Evolutionary conservation across 306 rosid species (phyloP).

Genomic region (Medicago lupulina): DNA sequence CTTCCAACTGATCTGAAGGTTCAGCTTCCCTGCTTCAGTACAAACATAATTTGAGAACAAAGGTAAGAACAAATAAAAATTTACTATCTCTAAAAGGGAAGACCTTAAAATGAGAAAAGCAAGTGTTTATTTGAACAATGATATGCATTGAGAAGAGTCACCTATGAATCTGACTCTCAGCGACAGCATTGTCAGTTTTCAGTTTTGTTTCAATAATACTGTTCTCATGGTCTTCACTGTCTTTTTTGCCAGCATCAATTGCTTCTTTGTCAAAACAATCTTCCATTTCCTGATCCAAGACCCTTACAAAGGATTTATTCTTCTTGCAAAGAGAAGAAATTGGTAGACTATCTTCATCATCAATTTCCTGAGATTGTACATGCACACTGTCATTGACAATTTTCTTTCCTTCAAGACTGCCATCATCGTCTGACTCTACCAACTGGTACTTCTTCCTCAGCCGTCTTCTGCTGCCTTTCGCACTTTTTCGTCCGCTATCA

Average conservation of each 20-base stretch:
- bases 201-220: slow-evolving; percentile 34
- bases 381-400: slow-evolving; percentile 15
- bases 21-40: slow-evolving; percentile 44
- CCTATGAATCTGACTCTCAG: slow-evolving; percentile 51
- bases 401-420: slow-evolving; percentile 37
- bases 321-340: slow-evolving; percentile 62
- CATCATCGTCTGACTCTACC: slow-evolving; percentile 64
- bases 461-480: slow-evolving; percentile 43
- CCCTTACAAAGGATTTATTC: slow-evolving; percentile 41
- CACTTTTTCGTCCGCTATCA: slow-evolving; percentile 45
- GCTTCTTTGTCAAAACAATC: slow-evolving; percentile 37
- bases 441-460: slow-evolving; percentile 63
- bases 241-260: slow-evolving; percentile 47
- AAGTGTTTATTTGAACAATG: slow-evolving; percentile 2
- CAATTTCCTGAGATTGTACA: slow-evolving; percentile 45
- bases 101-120: slow-evolving; percentile 20
- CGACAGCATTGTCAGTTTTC: slow-evolving; percentile 40
- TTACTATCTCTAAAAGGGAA: neutral
- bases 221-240: slow-evolving; percentile 43
- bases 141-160: slow-evolving; percentile 30
- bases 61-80: slow-evolving; percentile 4
- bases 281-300: slow-evolving; percentile 29
- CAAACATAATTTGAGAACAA: slow-evolving; percentile 31
- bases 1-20: slow-evolving; percentile 17
- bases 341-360: slow-evolving; percentile 55